Percentiles rank a stretch among this genome's conserved stretches.
These are phyloP conservation scores for Curvularia eragrostidis DNA, from an alignment of 2,329 filamentous ascomycete species.

Conservation along the genomic window DNA sequence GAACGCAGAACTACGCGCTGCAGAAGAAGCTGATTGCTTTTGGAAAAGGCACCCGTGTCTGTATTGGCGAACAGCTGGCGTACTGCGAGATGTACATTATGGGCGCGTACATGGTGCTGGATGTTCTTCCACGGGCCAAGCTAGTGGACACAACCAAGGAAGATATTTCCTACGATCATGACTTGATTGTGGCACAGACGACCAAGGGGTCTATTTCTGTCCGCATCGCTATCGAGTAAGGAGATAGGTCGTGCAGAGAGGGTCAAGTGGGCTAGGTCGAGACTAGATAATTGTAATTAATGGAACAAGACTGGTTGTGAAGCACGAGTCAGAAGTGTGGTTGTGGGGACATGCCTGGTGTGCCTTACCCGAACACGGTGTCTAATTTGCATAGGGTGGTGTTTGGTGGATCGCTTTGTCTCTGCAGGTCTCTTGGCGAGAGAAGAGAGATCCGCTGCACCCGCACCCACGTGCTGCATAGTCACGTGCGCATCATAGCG, in stretches of 20 bases:
- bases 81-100: constrained; percentile 38
- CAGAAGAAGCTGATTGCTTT: constrained; percentile 37
- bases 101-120: constrained; percentile 30
- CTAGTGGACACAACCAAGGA: constrained; percentile 35
- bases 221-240: constrained; percentile 31
- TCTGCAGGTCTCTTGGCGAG: neutral
- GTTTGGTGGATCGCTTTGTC: neutral
- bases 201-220: constrained; percentile 36
- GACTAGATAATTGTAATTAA: neutral
- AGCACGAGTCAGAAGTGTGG: neutral
- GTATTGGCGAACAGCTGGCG: constrained; percentile 42
- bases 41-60: constrained; percentile 38
- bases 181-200: constrained; percentile 36
- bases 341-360: neutral
- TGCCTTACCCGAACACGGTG: neutral
- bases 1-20: constrained; percentile 27
- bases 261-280: neutral
- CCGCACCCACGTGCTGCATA: neutral
- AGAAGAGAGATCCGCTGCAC: too few relatives aligned
- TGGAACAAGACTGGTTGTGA: neutral
- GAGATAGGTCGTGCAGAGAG: neutral
- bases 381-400: neutral
- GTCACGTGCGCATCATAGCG: constrained; percentile 8
- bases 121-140: constrained; percentile 30
- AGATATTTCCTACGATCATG: constrained; percentile 35